Conservation (phyloP, 176 grass and related monocot genomes). For the Rhynchospora breviuscula region DNA sequence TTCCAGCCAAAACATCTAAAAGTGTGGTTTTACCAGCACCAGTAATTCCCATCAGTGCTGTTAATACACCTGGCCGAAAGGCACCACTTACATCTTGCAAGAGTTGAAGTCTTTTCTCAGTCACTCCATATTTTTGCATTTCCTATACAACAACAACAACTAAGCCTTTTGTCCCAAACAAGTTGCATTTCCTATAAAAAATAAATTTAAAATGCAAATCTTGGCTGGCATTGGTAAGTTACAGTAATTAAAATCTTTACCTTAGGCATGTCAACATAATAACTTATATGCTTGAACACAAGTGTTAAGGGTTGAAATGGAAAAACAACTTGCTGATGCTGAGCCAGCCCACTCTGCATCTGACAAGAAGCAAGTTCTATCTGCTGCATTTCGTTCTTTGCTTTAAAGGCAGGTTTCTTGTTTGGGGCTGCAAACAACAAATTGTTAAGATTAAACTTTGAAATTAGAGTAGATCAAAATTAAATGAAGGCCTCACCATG, state of each 20-base stretch:
- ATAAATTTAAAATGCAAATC: conserved; percentile 18
- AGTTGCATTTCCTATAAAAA: conserved; percentile 57
- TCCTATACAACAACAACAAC: too few relatives aligned
- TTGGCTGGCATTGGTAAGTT: conserved; percentile 2
- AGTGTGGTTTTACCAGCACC: conserved; percentile 96
- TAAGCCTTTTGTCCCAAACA: too few relatives aligned
- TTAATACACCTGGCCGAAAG: conserved; percentile 79
- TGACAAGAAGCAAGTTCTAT: conserved; percentile 20
- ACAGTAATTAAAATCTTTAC: conserved; percentile 41
- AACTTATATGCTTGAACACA: conserved; percentile 79
- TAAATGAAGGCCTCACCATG: not conserved
- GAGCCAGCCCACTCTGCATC: conserved; percentile 22
- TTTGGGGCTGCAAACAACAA: conserved; percentile 57
- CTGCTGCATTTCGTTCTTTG: conserved; percentile 23
- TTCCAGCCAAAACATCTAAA: conserved; percentile 86
- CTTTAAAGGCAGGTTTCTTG: conserved; percentile 38
- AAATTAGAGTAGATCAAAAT: conserved; percentile 10
- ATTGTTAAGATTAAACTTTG: not conserved
- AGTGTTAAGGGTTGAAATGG: conserved; percentile 72
- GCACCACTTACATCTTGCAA: conserved; percentile 70
- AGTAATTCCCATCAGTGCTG: conserved; percentile 90
- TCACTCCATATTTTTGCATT: conserved; percentile 61
- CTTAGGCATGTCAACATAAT: conserved; percentile 83
- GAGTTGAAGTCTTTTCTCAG: conserved; percentile 75
- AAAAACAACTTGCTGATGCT: conserved; percentile 45